These are phyloP conservation scores for Vitellaria paradoxa DNA, from an alignment of 179 eudicot genomes.

Conservation along the genomic window DNA sequence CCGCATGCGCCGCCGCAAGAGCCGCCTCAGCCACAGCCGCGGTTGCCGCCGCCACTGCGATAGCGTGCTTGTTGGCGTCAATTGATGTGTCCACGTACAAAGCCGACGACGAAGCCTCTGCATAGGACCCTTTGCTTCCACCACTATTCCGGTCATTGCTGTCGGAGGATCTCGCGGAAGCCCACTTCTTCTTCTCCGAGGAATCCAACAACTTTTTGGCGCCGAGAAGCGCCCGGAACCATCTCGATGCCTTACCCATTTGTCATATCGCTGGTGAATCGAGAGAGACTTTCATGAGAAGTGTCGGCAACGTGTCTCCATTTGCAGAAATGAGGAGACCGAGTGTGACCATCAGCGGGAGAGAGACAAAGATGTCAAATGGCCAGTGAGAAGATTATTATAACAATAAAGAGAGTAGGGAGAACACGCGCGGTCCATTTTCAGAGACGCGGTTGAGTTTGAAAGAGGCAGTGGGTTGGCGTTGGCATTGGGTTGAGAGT, in stretches of 20 bases:
- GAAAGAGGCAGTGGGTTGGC: no score
- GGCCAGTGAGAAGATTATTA: neutral
- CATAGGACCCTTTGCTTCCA: neutral
- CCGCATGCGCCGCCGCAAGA: slow-evolving; percentile 84
- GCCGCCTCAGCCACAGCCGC: slow-evolving; percentile 95
- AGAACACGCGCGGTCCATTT: no score
- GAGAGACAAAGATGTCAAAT: neutral
- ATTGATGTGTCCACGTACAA: slow-evolving; percentile 14
- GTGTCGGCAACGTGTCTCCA: neutral
- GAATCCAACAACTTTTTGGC: slow-evolving; percentile 14
- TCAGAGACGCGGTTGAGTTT: no score
- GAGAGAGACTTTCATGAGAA: neutral
- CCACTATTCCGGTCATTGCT: neutral
- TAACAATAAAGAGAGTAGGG: neutral
- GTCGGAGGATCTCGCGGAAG: neutral
- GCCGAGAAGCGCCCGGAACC: slow-evolving; percentile 27
- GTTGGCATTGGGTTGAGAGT: no score
- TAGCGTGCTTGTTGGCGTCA: slow-evolving; percentile 76
- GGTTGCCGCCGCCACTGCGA: slow-evolving; percentile 88
- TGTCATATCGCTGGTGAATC: neutral
- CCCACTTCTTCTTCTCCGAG: slow-evolving; percentile 15
- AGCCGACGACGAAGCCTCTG: neutral
- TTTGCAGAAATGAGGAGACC: neutral
- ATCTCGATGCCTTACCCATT: slow-evolving; percentile 28
- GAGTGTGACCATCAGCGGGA: neutral